Evolutionary conservation across 441 rosid species (phyloP).

Genomic region (Gossypium gossypioides): DNA sequence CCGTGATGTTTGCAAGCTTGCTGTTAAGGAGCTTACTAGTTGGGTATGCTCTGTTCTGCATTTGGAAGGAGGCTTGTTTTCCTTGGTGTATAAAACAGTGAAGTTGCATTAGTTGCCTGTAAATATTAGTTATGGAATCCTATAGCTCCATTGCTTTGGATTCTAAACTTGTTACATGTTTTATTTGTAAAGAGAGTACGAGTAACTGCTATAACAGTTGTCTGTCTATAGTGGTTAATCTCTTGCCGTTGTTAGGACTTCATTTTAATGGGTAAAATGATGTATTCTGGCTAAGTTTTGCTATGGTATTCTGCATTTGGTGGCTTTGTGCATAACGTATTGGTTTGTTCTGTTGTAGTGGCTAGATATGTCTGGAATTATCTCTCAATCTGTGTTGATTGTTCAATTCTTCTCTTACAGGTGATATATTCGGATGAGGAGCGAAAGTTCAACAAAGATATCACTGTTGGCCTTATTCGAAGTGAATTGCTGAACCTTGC

Average conservation of each 20-base stretch:
- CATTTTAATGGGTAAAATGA: not conserved
- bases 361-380: not conserved
- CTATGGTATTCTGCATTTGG: not conserved
- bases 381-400: slow-evolving; percentile 1
- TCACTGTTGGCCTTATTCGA: slow-evolving; percentile 71
- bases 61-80: not conserved
- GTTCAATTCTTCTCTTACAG: slow-evolving; percentile 28
- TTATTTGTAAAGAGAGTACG: not conserved
- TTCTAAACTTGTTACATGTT: not conserved
- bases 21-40: slow-evolving; percentile 87
- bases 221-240: not conserved
- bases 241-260: not conserved
- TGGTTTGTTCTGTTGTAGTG: not conserved
- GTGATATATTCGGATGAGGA: slow-evolving; percentile 92
- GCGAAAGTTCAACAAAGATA: slow-evolving; percentile 83
- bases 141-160: not conserved
- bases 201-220: not conserved
- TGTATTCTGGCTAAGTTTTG: not conserved
- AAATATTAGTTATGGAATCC: slow-evolving; percentile 1
- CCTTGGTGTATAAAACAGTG: not conserved
- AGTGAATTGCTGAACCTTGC: slow-evolving; percentile 88
- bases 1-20: slow-evolving; percentile 94
- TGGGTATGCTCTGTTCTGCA: slow-evolving; percentile 55
- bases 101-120: not conserved
- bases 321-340: not conserved